Percentiles rank a stretch among this genome's conserved stretches.
These are phyloP conservation scores for Dillenia suffruticosa DNA, from an alignment of 164 flowering plant genomes.

Conservation along the genomic window DNA sequence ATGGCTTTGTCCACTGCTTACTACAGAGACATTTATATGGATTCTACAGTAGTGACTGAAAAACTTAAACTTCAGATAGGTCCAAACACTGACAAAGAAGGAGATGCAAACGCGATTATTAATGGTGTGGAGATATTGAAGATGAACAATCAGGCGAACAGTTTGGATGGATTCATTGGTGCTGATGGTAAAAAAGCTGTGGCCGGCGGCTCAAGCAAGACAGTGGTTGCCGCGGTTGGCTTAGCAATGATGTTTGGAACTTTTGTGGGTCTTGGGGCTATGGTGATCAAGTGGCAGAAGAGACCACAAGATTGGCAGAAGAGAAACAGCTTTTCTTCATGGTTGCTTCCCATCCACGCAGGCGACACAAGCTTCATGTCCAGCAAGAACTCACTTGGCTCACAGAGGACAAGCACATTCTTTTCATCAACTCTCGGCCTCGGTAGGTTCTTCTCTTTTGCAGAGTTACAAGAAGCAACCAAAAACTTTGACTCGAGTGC, in stretches of 20 bases:
- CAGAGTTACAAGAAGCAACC: conserved; percentile 55
- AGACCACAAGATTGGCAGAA: conserved; percentile 71
- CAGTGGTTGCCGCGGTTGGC: conserved; percentile 51
- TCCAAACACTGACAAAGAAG: conserved; percentile 8
- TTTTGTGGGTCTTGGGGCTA: conserved; percentile 68
- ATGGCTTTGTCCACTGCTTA: conserved; percentile 12
- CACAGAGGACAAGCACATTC: conserved; percentile 35
- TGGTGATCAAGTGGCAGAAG: conserved; percentile 66
- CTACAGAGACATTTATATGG: conserved; percentile 18
- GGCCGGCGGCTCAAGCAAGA: conserved; percentile 2
- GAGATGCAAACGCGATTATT: conserved; percentile 15
- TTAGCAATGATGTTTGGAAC: conserved; percentile 80
- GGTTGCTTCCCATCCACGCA: conserved; percentile 66
- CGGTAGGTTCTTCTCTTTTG: conserved; percentile 50
- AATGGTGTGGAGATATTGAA: conserved; percentile 27
- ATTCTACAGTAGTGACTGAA: conserved; percentile 7
- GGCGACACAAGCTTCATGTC: conserved; percentile 49
- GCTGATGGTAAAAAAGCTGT: conserved; percentile 27
- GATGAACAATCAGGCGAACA: conserved; percentile 16
- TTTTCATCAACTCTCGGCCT: conserved; percentile 43
- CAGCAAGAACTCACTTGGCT: conserved; percentile 44
- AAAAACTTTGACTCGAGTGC: conserved; percentile 47
- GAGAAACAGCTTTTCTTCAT: conserved; percentile 70
- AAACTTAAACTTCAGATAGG: conserved; percentile 16
- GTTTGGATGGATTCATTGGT: conserved; percentile 28